Evolutionary conservation across 2,329 filamentous ascomycete species (phyloP), one percentile per base, ranked within the genome.

Genomic region (Fonsecaea pedrosoi): DNA sequence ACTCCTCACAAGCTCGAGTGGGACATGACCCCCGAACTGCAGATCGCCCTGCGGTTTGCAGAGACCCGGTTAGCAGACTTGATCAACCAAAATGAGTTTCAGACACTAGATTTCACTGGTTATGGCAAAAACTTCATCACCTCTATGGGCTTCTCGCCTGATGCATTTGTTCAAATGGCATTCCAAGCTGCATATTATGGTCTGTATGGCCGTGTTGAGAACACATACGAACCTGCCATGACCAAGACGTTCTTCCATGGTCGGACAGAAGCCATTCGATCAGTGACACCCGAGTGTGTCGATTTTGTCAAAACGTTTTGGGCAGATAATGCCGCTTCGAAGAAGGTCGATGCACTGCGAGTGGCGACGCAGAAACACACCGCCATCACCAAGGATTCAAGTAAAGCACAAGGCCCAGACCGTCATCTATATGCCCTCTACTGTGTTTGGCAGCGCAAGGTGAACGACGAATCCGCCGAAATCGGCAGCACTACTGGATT

Each of bases 111-210:
- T 72, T 98, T 98, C 73, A 82, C 83, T 57, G 87, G 89, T 30
- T 99, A 96, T 73, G 95, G 95, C 71, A 97, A 97, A 83, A 97
- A 95, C 78, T 97, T 97, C 76, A 97, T 99, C 79, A 98, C 93
- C 0, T 92, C 91, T 0, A 96, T 96, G 89, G 94, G 94, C 7
- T 96, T 98, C 79, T 98, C 94, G 0, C 94, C 95, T 0, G 95
- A 98, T 77, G 95, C 95, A 0, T 99, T 97, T 76, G 92, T 99
- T 21, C 95, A 99, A 78, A 98, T 99, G 94, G 95, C 95, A 0
- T 97, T 97, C 82, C 95, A 99, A 78, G 94, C 94, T 4, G 94
- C 95, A 0, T 98, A 99, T 82, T 99, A 97, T 75, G 95, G 95
- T 1, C 85, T 99, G 7, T 99, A 98, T 74, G 95, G 95, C 2